phyloP scores from a whole-genome alignment of 441 rosid genomes.

The Syzygium syzygioides region DNA sequence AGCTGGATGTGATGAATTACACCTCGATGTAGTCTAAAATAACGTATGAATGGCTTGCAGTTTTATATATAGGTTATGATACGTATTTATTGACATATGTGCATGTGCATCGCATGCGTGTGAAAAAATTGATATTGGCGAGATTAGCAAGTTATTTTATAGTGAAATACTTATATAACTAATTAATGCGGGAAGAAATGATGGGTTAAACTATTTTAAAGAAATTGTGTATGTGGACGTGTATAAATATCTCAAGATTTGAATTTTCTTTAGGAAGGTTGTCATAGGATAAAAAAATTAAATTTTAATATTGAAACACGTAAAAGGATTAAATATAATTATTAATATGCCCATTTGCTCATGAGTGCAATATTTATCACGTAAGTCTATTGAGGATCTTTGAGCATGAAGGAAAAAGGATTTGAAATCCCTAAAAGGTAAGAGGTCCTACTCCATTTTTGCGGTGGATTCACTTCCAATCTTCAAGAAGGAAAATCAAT shows the following conservation, averaged over 20 bases:
- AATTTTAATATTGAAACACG: not conserved
- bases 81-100: not conserved
- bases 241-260: not conserved
- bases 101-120: rapidly evolving
- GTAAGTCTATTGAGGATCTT: no score
- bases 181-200: not conserved
- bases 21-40: not conserved
- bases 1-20: no score
- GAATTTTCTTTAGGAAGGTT: not conserved
- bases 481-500: no score
- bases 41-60: not conserved
- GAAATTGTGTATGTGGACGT: not conserved
- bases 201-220: not conserved
- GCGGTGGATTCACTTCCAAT: no score
- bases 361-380: not conserved
- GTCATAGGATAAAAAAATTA: not conserved
- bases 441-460: no score
- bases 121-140: not conserved
- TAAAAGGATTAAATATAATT: not conserved
- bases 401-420: no score
- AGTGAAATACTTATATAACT: not conserved
- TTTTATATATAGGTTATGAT: not conserved
- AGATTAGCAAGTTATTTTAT: not conserved
- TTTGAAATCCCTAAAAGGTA: no score
- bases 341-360: not conserved